Evolutionary conservation across 1,284 basidiomycete genomes (phyloP), one percentile per base, ranked within the genome.

Genomic region (Ustilago shanxiensis): DNA sequence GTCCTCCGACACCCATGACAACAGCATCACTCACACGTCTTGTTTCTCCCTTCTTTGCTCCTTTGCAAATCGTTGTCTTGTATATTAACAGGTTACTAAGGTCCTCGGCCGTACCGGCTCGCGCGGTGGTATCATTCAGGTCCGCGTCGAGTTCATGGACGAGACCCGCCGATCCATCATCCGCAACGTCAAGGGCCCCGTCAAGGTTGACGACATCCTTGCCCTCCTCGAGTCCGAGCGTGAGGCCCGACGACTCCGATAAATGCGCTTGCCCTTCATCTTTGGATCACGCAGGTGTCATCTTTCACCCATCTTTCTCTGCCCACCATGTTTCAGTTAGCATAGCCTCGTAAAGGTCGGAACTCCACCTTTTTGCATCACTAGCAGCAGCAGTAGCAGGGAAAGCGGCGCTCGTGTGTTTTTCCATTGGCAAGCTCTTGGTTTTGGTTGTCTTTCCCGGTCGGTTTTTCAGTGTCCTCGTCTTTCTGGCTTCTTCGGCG

Each of bases 131-230:
- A 95, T 99, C 85, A 99, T 95, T 80, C 97, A 99, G 90, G 95
- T 98, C 88, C 95, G 96, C 83, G 97, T 99, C 83, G 96, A 99
- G 88, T 98, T 99, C 90, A 93, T 99, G 93, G 96, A 99, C 88
- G 96, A 99, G 88, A 91, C 93, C 62, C 91, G 91, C 83, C 93
- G 97, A 85, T 93, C 93, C 80, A 97, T 99, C 88, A 97, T 99
- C 89, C 94, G 96, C 83, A 99, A 99, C 90, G 97, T 99, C 86
- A 99, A 99, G 90, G 97, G 97, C 28, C 95, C 96, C 79, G 95
- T 98, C 80, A 90, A 94, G 83, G 93, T 95, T 88, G 91, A 95
- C 88, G 97, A 99, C 88, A 98, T 99, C 87, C 90, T 99, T 81
- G 95, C 95, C 84, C 90, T 99, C 83, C 90, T 99, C 87, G 97